Evolutionary conservation across 202 grass and related monocot genomes (phyloP).

Genomic region (Zizania palustris): DNA sequence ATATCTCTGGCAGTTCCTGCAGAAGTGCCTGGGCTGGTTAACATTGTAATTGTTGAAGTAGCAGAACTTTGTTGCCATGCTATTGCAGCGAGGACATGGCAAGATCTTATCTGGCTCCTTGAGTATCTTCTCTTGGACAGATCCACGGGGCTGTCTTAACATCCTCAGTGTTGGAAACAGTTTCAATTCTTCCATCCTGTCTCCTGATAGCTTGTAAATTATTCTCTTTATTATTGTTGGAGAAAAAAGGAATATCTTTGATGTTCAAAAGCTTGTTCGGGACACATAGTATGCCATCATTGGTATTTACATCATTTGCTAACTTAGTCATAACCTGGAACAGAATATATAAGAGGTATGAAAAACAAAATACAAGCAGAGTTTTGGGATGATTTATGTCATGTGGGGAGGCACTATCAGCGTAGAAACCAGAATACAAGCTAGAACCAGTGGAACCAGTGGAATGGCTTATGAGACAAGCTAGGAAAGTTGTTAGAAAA

Average conservation of each 20-base stretch:
- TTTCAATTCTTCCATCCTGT: conserved; percentile 36
- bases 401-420: too few species aligned
- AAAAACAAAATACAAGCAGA: not conserved
- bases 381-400: conserved; percentile 1
- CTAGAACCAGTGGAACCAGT: too few species aligned
- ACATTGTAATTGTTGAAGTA: conserved; percentile 98
- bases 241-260: conserved; percentile 1
- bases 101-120: conserved; percentile 81
- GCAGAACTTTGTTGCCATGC: conserved; percentile 95
- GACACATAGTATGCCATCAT: conserved; percentile 22
- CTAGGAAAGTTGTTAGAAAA: too few species aligned
- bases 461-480: too few species aligned
- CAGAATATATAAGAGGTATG: conserved; percentile 5
- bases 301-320: conserved; percentile 34
- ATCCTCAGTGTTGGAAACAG: conserved; percentile 40
- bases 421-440: too few species aligned
- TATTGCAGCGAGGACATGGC: conserved; percentile 82
- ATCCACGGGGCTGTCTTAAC: conserved; percentile 35
- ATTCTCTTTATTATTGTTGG: conserved; percentile 33
- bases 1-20: conserved; percentile 82
- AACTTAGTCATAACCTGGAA: conserved; percentile 47
- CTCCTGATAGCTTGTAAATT: conserved; percentile 17
- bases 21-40: conserved; percentile 90
- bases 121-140: conserved; percentile 47
- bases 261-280: conserved; percentile 30